These are phyloP conservation scores for Cynara cardunculus DNA, from an alignment of 129 eudicot genomes.

Conservation along the genomic window DNA sequence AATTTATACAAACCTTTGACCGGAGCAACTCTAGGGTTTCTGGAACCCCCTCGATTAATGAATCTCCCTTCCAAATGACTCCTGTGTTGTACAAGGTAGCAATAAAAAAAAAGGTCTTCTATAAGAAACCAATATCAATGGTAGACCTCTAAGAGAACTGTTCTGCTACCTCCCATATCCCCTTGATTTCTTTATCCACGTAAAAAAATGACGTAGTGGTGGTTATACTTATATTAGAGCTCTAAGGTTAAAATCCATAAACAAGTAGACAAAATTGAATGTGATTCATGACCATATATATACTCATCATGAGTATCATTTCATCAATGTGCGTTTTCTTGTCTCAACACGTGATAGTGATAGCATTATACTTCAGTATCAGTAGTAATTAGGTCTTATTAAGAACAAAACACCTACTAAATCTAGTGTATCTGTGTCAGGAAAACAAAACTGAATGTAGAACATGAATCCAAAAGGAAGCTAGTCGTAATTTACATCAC, in stretches of 20 bases:
- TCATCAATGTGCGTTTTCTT: neutral
- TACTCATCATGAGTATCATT: neutral
- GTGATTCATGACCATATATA: neutral
- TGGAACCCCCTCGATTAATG: constrained; percentile 88
- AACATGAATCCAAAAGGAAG: neutral
- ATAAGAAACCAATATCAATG: neutral
- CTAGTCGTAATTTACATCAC: neutral
- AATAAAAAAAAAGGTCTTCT: constrained; percentile 1
- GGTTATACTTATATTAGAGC: neutral
- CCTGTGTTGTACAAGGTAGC: constrained; percentile 39
- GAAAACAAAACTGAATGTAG: neutral
- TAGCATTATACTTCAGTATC: neutral
- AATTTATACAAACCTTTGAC: constrained; percentile 50
- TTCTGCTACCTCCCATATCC: neutral
- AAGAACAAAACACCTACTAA: neutral
- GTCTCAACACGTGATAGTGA: neutral
- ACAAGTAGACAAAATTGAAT: neutral
- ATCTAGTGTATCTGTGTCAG: neutral
- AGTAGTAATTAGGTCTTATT: neutral
- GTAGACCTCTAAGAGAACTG: neutral
- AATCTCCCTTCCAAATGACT: constrained; percentile 98
- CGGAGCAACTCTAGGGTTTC: constrained; percentile 97
- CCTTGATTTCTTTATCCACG: neutral
- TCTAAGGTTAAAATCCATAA: neutral
- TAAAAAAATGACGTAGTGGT: neutral